Conservation (phyloP, 2,329 filamentous ascomycete genomes). For the Sporothrix variecibatus region DNA sequence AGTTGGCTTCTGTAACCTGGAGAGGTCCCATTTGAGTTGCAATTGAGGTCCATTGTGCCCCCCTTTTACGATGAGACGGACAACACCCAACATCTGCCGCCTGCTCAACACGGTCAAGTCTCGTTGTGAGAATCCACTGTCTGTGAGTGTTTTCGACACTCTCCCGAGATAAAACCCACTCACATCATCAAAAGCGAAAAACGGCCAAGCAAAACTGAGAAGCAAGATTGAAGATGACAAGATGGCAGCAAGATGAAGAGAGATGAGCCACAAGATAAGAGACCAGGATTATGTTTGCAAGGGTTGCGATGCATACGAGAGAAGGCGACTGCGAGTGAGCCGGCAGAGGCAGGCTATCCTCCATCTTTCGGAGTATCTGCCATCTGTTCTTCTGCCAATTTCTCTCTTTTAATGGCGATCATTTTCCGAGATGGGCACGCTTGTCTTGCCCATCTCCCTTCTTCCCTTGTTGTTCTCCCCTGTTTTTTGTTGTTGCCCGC, state of each 20-base stretch:
- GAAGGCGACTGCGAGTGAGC: not conserved
- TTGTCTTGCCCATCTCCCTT: not conserved
- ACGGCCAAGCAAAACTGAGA: not conserved
- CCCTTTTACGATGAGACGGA: not conserved
- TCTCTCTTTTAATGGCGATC: not conserved
- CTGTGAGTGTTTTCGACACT: not conserved
- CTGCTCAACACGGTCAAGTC: slow-evolving; percentile 7
- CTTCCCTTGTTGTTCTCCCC: not conserved
- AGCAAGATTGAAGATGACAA: not conserved
- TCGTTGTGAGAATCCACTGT: slow-evolving; percentile 2
- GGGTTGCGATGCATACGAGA: slow-evolving; percentile 1
- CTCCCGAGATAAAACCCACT: not conserved
- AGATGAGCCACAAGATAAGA: not conserved
- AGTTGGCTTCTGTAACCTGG: slow-evolving; percentile 3
- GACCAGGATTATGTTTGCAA: not conserved
- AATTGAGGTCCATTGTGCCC: not conserved
- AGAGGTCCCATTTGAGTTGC: not conserved
- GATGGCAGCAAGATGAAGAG: not conserved
- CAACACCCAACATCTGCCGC: not conserved
- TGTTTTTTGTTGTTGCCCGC: not conserved
- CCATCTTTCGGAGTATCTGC: not conserved
- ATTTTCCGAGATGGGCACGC: not conserved
- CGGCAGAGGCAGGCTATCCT: too few species aligned
- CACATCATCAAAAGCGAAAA: not conserved
- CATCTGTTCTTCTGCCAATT: not conserved